These are phyloP conservation scores for Lipomyces lipofer DNA, from an alignment of 805 yeast species.

Conservation along the genomic window DNA sequence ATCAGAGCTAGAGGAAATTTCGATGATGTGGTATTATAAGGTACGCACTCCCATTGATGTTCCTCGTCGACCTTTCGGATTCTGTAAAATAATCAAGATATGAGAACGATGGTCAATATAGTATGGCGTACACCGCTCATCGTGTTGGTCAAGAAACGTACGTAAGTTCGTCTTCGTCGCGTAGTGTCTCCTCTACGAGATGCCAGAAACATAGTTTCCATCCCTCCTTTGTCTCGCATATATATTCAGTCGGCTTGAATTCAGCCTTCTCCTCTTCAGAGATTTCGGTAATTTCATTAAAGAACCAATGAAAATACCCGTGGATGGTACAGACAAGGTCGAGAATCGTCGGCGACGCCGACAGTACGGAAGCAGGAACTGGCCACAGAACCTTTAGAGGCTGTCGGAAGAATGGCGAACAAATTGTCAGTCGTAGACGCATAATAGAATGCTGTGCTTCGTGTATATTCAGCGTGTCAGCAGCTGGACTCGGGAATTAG, in stretches of 20 bases:
- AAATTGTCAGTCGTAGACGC: neutral
- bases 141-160: neutral
- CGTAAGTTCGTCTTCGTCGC: slow-evolving; percentile 15
- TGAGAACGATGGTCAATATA: too few species aligned
- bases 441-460: too few species aligned
- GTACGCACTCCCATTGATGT: too few species aligned
- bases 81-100: neutral
- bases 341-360: neutral
- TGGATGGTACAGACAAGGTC: slow-evolving; percentile 15
- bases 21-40: too few species aligned
- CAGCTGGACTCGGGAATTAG: too few species aligned
- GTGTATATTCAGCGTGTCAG: too few species aligned
- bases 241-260: slow-evolving; percentile 7
- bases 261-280: neutral
- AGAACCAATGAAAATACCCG: slow-evolving; percentile 10
- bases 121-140: too few species aligned
- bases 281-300: neutral
- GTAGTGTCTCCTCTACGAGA: neutral
- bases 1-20: too few species aligned
- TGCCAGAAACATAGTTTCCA: slow-evolving; percentile 14
- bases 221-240: slow-evolving; percentile 14
- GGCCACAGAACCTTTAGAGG: slow-evolving; percentile 12
- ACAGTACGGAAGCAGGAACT: neutral
- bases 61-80: too few species aligned
- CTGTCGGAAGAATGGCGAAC: neutral